A percentile compares a stretch with the other conserved stretches of the same genome.
These are phyloP conservation scores for Coprinellus micaceus DNA, from an alignment of 768 basidiomycete species.

Conservation along the genomic window DNA sequence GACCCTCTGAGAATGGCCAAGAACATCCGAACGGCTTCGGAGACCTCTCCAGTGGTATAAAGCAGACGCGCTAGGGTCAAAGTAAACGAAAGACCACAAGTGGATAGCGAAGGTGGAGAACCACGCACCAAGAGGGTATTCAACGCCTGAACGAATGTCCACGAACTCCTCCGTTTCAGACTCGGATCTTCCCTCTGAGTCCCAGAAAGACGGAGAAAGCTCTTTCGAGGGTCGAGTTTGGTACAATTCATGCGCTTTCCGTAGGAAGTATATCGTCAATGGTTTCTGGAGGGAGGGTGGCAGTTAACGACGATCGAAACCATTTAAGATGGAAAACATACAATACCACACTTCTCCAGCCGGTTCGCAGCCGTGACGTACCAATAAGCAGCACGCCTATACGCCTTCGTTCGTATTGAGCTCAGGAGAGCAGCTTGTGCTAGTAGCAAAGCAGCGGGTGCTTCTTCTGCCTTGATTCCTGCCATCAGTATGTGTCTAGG, in stretches of 20 bases:
- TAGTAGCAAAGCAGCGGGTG: constrained; percentile 71
- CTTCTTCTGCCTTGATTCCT: constrained; percentile 69
- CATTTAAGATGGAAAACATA: constrained; percentile 28
- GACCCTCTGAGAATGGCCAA: constrained; percentile 62
- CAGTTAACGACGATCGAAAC: too few species aligned
- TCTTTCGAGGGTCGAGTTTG: constrained; percentile 45
- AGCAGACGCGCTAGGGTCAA: constrained; percentile 63
- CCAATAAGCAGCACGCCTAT: constrained; percentile 72
- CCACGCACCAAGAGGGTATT: constrained; percentile 68
- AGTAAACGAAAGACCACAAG: neutral
- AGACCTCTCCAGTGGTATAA: constrained; percentile 86
- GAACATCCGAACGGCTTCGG: constrained; percentile 75
- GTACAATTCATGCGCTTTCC: constrained; percentile 65
- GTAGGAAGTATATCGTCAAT: constrained; percentile 77
- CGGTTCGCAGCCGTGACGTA: constrained; percentile 73
- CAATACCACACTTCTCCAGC: constrained; percentile 82
- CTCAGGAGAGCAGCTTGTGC: constrained; percentile 78
- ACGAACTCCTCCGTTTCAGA: constrained; percentile 47
- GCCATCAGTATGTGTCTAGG: constrained; percentile 20
- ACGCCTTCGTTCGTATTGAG: constrained; percentile 44
- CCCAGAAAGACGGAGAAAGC: constrained; percentile 80
- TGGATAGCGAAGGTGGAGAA: neutral
- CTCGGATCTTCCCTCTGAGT: constrained; percentile 53
- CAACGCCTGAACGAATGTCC: constrained; percentile 66
- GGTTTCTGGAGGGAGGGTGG: constrained; percentile 58